Conservation (phyloP, 371 early-diverging fungal genomes). For the Synchytrium microbalum region DNA sequence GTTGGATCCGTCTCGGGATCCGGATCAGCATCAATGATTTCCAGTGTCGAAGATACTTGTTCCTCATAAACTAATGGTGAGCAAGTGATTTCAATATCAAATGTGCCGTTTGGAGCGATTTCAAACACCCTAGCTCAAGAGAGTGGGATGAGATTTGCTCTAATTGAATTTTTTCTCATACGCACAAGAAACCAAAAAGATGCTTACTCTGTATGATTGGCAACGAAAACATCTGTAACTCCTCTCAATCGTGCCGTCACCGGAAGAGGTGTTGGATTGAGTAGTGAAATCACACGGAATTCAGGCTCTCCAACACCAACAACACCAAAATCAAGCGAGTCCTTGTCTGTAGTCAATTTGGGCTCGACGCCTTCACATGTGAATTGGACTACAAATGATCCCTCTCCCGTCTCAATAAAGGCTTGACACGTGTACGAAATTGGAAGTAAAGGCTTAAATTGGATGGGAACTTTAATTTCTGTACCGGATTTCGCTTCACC, state of each 20-base stretch:
- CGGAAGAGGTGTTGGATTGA: constrained; percentile 20
- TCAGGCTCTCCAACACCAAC: constrained; percentile 41
- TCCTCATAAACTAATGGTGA: neutral
- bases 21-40: constrained; percentile 6
- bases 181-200: neutral
- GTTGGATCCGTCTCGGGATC: constrained; percentile 23
- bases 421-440: constrained; percentile 20
- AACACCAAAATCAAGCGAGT: constrained; percentile 32
- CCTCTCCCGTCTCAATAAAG: constrained; percentile 30
- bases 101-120: neutral
- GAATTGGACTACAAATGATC: constrained; percentile 22
- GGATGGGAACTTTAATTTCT: constrained; percentile 16
- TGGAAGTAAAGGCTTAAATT: constrained; percentile 30
- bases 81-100: neutral
- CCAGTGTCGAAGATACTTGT: neutral
- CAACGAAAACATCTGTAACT: neutral
- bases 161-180: neutral
- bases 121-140: neutral
- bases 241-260: constrained; percentile 21
- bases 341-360: constrained; percentile 16
- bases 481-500: constrained; percentile 26
- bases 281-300: constrained; percentile 15
- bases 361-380: constrained; percentile 30
- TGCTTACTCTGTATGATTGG: neutral
- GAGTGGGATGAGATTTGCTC: neutral